Percentiles rank a stretch among this genome's conserved stretches.
These are phyloP conservation scores for Trichosanthes truncata DNA, from an alignment of 306 rosid genomes.

Conservation along the genomic window DNA sequence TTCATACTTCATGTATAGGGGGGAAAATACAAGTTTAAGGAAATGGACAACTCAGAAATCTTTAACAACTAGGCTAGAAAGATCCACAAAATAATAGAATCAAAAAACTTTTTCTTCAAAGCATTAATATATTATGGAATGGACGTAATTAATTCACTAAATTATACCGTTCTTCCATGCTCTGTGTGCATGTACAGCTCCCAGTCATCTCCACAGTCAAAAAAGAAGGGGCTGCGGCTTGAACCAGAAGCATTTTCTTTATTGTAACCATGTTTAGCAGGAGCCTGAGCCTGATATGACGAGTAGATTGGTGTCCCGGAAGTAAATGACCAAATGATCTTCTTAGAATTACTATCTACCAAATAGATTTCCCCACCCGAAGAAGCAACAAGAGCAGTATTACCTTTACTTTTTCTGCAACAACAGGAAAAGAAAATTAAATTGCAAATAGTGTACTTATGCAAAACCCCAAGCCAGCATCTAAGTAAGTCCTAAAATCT, in stretches of 20 bases:
- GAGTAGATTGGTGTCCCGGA: slow-evolving; percentile 54
- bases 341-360: slow-evolving; percentile 37
- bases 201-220: slow-evolving; percentile 81
- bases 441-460: neutral
- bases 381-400: slow-evolving; percentile 40
- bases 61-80: neutral
- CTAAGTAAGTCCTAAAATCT: neutral
- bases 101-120: neutral
- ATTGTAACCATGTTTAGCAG: neutral
- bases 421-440: neutral
- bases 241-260: slow-evolving; percentile 27
- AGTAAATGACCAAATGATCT: slow-evolving; percentile 56
- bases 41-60: neutral
- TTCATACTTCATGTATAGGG: neutral
- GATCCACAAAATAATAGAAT: neutral
- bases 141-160: neutral
- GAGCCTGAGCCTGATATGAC: slow-evolving; percentile 39
- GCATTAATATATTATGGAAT: too few species aligned
- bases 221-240: slow-evolving; percentile 15
- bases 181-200: slow-evolving; percentile 39
- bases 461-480: neutral
- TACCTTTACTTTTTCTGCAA: slow-evolving; percentile 22
- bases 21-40: neutral
- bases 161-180: slow-evolving; percentile 51
- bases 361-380: slow-evolving; percentile 54